Conservation (phyloP, 257 asterid species). For the Agastache rugosa region DNA sequence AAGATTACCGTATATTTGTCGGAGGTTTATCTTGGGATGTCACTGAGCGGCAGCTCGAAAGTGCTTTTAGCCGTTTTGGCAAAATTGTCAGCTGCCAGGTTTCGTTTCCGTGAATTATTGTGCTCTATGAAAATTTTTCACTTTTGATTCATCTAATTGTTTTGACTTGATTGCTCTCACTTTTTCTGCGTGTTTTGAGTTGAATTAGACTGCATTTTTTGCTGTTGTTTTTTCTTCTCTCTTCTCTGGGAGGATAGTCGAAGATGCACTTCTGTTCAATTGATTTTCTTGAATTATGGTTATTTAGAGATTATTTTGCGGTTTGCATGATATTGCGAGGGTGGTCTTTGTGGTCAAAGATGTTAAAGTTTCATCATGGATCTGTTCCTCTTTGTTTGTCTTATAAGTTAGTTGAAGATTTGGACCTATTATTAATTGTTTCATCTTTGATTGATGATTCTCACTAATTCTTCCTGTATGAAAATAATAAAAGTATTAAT, state of each 20-base stretch:
- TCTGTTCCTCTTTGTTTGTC: constrained; percentile 1
- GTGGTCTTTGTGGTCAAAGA: neutral
- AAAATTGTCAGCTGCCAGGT: constrained; percentile 93
- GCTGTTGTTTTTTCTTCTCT: neutral
- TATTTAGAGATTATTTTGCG: neutral
- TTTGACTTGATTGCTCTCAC: neutral
- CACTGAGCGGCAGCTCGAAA: constrained; percentile 92
- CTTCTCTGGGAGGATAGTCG: neutral
- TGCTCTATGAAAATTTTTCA: neutral
- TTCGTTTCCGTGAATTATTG: constrained; percentile 13
- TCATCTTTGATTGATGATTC: neutral
- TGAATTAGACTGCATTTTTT: neutral
- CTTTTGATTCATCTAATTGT: neutral
- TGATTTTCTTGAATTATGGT: neutral
- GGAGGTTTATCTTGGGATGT: constrained; percentile 93
- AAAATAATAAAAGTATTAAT: neutral
- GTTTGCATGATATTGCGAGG: neutral
- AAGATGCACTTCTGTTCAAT: constrained; percentile 1
- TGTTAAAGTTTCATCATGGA: neutral
- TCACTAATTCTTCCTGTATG: neutral
- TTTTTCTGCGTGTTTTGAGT: constrained; percentile 8
- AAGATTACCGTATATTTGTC: constrained; percentile 81
- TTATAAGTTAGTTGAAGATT: neutral
- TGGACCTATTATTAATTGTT: too few relatives aligned
- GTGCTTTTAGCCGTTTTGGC: constrained; percentile 82